Base-by-base conservation (phyloP, 1,139 yeast genomes). In the Starmera stellimalicola region DNA sequence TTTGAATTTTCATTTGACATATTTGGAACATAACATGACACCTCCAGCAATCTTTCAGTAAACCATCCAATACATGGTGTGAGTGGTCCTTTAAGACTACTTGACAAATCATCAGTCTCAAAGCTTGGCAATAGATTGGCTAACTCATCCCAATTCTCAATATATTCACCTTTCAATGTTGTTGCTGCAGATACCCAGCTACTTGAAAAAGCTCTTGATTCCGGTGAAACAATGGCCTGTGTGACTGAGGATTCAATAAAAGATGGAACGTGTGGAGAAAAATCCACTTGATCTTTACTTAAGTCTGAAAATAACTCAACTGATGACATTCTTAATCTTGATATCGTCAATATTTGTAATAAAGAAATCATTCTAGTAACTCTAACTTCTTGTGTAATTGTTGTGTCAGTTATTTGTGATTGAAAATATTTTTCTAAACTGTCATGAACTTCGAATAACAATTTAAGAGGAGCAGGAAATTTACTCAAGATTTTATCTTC, bases 41-140 rank as follows among this genome's bases (percentile, higher is more conserved):
- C 71, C 50, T 78, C 85, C 36, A 77, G 50, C 43, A 78, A 52
- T 35, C 83, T 63, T 43, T 73, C 77, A 12, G 71, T 52, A 33
- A 75, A 55, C 87, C 88, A 79, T 8, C 97, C 96, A 43, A 87
- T 73, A 51, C 96, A 88, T 3, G 95, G 94, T n/a, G 77, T 68
- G 34, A 75, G 49, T 43, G 70, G 70, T 38, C 64, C 64, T 45
- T 70, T 58, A 62, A 69, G 67, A 30, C 69, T 57, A 40, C 67
- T 73, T 7, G 72, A 69, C 26, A 71, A 57, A 33, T 69, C 61
- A 2, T 73, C 70, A 23, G 48, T 46, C 33, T 59, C 64, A 35
- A 52, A 41, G 33, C 52, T 39, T 23, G 55, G 53, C 20, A 72
- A 48, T 26, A 72, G 51, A 40, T 57, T 48, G 10, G 39, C 29